Base-by-base conservation (phyloP, 352 stramenopile genomes). In the Phytophthora meadii region DNA sequence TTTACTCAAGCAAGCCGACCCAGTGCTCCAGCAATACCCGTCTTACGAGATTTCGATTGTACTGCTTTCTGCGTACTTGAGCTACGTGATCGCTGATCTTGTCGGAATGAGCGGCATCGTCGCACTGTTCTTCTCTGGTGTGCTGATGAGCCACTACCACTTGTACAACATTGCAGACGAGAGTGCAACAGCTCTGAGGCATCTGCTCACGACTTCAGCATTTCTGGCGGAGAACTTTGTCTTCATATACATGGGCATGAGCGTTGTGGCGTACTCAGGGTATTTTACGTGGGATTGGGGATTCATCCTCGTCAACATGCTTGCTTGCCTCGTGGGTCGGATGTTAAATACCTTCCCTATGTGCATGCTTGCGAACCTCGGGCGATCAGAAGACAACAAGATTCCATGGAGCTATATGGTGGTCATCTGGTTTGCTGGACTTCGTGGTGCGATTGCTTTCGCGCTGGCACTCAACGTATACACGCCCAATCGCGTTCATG, bases 401-500 rank as follows among this genome's bases (percentile, higher is more conserved):
- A 93, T 93, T 61, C 82, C 80, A 27, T 84, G 68, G 65, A 91
- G 81, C 53, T 79, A 89, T 68, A 93, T 93, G 84, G 81, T 90
- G n/a, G 84, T 93, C 9, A 91, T 98, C 55, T 98, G 90, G 89
- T 98, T 98, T 68, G 88, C 90, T 36, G 94, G 94, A 1, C 74
- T 98, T 32, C 88, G 94, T 39, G 94, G 94, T n/a, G 93, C 94
- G 19, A 95, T 98, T 24, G 91, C 93, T 12, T 98, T 97, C 66
- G 90, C 91, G 12, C 82, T 95, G 9, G 84, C 82, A 37, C 59
- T 93, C 17, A 93, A 93, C 47, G 82, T 93, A 6, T 88, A 71
- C 47, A 86, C 82, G 5, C 72, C 77, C n/a, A 87, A 77, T 19
- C 48, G 45, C 10, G 75, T 71, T 19, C 80, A 93, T 48, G 74